Conservation (phyloP, 306 rosid species). For the Casuarina cunninghamiana region DNA sequence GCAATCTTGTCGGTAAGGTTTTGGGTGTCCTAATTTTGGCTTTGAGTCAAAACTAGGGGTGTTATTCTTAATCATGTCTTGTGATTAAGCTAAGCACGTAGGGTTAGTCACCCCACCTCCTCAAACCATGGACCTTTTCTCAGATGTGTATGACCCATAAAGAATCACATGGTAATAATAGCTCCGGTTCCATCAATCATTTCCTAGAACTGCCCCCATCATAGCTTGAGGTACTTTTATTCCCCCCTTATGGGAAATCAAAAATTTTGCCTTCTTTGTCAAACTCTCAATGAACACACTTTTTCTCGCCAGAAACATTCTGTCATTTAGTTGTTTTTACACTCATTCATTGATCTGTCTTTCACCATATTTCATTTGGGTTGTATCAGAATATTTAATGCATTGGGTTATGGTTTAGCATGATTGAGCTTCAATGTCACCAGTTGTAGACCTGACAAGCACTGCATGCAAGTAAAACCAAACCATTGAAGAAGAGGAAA, state of each 20-base stretch:
- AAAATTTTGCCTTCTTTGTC: neutral
- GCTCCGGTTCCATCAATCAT: neutral
- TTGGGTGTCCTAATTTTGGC: neutral
- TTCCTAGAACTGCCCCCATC: neutral
- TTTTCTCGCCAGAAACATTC: neutral
- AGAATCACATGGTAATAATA: neutral
- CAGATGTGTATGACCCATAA: neutral
- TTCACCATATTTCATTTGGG: neutral
- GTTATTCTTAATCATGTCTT: neutral
- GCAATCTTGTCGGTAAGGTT: constrained; percentile 4
- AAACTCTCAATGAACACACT: neutral
- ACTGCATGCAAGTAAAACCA: neutral
- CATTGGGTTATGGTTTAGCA: neutral
- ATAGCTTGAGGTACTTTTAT: neutral
- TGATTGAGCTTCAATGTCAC: neutral
- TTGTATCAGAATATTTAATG: neutral
- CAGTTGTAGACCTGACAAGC: neutral
- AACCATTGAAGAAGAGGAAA: neutral
- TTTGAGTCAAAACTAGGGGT: neutral
- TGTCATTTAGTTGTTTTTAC: too few relatives aligned
- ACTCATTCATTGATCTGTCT: too few relatives aligned
- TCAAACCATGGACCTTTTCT: neutral
- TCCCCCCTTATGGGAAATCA: neutral
- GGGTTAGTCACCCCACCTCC: neutral
- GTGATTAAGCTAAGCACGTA: neutral